Percentiles rank a stretch among this genome's conserved stretches.
Evolutionary conservation across 805 yeast species (phyloP).

Genomic region (Debaryomyces prosopidis): DNA sequence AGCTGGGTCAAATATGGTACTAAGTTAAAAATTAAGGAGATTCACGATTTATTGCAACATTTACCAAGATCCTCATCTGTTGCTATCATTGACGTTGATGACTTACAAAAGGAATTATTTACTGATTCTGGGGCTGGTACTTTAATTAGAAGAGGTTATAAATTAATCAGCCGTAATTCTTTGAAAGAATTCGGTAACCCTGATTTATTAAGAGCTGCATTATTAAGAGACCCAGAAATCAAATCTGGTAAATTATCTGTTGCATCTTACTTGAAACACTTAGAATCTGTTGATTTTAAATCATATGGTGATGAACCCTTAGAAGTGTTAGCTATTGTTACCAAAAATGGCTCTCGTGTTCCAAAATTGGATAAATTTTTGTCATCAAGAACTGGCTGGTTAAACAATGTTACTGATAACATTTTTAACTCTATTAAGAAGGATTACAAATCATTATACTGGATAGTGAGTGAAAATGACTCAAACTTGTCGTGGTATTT

Average conservation of each 20-base stretch:
- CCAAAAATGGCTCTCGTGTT: constrained; percentile 42
- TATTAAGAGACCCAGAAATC: constrained; percentile 76
- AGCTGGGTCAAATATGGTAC: constrained; percentile 99
- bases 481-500: constrained; percentile 91
- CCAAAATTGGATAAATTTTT: constrained; percentile 83
- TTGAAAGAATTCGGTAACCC: constrained; percentile 68
- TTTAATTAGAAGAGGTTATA: constrained; percentile 94
- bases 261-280: constrained; percentile 74
- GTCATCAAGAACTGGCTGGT: constrained; percentile 91
- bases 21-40: constrained; percentile 93
- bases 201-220: constrained; percentile 75
- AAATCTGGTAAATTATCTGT: constrained; percentile 69
- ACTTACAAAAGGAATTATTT: constrained; percentile 93
- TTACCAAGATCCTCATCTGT: constrained; percentile 97
- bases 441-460: constrained; percentile 72
- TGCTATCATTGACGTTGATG: constrained; percentile 93
- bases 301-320: constrained; percentile 95
- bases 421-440: constrained; percentile 79
- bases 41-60: constrained; percentile 88
- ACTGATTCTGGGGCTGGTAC: constrained; percentile 99
- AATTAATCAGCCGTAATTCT: constrained; percentile 69
- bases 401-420: constrained; percentile 94
- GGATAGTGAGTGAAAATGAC: constrained; percentile 91
- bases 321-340: constrained; percentile 89
- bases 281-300: constrained; percentile 63